Evolutionary conservation across 768 basidiomycete genomes (phyloP), one percentile per base, ranked within the genome.

Genomic region (Roridomyces roridus): DNA sequence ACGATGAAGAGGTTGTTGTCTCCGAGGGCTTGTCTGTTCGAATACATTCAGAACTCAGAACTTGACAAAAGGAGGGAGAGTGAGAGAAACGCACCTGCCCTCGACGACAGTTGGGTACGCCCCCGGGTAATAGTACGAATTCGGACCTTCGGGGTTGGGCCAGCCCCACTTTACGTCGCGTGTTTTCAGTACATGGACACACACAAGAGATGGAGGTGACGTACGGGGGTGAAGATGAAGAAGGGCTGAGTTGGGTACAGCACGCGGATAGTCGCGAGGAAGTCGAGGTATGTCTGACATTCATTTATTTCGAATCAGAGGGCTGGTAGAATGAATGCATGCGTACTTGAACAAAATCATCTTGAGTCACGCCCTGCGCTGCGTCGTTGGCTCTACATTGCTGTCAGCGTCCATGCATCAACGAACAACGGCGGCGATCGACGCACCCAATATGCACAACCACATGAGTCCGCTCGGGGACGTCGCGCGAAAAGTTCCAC

Each of bases 351-450:
- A 78, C 70, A 55, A 83, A 82, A 37, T 68, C 63, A 6, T 64
- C 69, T 10, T 71, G 67, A 1, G 78, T 73, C n/a, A 85, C 72
- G 45, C 72, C 76, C 55, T 85, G 81, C 18, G 81, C 75, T 10
- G 80, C 81, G 57, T 85, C 83, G 64, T 85, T 85, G 10, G 85
- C 83, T n/a, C n/a, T n/a, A n/a, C n/a, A n/a, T n/a, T n/a, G 3
- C 81, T 84, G 44, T n/a, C 37, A 51, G 17, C 41, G 8, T 45
- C 5, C 10, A 26, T 21, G 14, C 46, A 31, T 20, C 18, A 48
- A 25, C 24, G 18, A n/a, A 18, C 8, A 12, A 39, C n/a, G n/a
- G n/a, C 25, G 15, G 20, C 54, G 4, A 53, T 12, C 15, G n/a
- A 52, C 73, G 20, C 57, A 80, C 78, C 83, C 80, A 46, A 85